These are phyloP conservation scores for Clonostachys sp. DNA, from an alignment of 2,329 filamentous ascomycete genomes.

Conservation along the genomic window DNA sequence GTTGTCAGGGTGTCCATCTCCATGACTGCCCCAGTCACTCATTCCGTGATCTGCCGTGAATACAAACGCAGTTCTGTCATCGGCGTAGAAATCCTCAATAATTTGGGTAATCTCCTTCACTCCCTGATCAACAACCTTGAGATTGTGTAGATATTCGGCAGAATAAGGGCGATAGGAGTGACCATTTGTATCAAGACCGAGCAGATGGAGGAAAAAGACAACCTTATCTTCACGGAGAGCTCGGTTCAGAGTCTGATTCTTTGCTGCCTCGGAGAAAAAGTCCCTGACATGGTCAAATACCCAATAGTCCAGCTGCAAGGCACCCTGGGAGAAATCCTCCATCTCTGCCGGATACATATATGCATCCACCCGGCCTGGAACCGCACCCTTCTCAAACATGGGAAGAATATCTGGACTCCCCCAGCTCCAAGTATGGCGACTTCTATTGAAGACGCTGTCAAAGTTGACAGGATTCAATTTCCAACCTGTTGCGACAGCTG, in stretches of 20 bases:
- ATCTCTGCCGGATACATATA: constrained; percentile 77
- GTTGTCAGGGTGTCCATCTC: constrained; percentile 95
- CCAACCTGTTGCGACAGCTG: constrained; percentile 95
- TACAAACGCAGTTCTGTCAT: constrained; percentile 85
- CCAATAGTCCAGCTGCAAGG: constrained; percentile 81
- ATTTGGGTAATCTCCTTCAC: constrained; percentile 78
- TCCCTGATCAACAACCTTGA: constrained; percentile 89
- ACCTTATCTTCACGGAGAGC: constrained; percentile 76
- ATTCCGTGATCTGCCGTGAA: constrained; percentile 99
- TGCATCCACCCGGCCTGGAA: constrained; percentile 82
- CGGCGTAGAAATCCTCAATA: constrained; percentile 79
- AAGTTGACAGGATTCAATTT: constrained; percentile 98
- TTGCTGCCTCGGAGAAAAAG: constrained; percentile 75
- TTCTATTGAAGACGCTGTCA: constrained; percentile 97
- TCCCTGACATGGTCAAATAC: constrained; percentile 92
- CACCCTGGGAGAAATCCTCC: constrained; percentile 86
- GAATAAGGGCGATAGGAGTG: constrained; percentile 88
- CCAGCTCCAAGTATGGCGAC: constrained; percentile 98
- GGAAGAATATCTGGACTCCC: constrained; percentile 94
- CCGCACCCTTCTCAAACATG: constrained; percentile 95
- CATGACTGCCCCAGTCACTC: constrained; percentile 99
- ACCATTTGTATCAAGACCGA: constrained; percentile 87
- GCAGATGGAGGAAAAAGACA: constrained; percentile 91
- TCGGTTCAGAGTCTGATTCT: constrained; percentile 69
- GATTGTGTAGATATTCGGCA: constrained; percentile 89